A percentile compares a stretch with the other conserved stretches of the same genome.
Evolutionary conservation across 768 basidiomycete genomes (phyloP).

Genomic region (Tylopilus sp.): DNA sequence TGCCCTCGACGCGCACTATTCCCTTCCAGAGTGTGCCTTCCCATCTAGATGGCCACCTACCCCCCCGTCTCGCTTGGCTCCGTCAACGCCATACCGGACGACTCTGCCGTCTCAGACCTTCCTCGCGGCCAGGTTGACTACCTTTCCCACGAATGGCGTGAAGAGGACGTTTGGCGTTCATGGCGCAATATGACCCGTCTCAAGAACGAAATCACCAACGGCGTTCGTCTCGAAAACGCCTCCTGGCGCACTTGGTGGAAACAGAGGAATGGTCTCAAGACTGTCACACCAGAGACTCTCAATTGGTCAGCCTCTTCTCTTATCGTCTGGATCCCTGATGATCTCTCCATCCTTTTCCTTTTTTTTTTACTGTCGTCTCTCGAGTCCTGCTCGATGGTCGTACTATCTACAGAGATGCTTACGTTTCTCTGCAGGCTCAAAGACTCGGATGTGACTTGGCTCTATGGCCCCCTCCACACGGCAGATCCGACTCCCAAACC

Average conservation of each 20-base stretch:
- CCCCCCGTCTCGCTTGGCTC: conserved; percentile 69
- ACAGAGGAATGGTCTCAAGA: conserved; percentile 93
- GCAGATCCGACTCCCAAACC: conserved; percentile 66
- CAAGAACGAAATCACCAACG: conserved; percentile 98
- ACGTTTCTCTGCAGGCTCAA: conserved; percentile 71
- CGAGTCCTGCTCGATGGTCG: neutral
- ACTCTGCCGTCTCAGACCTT: conserved; percentile 75
- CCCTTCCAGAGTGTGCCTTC: too few species aligned
- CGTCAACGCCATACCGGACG: conserved; percentile 63
- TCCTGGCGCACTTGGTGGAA: conserved; percentile 99
- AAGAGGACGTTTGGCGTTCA: conserved; percentile 98
- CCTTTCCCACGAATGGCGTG: conserved; percentile 94
- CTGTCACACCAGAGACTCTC: conserved; percentile 92
- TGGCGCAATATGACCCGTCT: conserved; percentile 98
- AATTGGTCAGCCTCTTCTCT: conserved; percentile 75
- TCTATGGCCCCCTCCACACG: conserved; percentile 95
- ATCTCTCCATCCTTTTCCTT: neutral
- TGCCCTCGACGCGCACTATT: conserved; percentile 2
- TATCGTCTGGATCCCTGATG: neutral
- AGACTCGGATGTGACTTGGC: conserved; percentile 98
- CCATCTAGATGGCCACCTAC: conserved; percentile 53
- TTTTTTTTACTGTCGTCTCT: neutral
- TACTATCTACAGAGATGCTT: conserved; percentile 1
- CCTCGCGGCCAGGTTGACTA: conserved; percentile 97
- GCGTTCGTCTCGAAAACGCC: conserved; percentile 92